These are phyloP conservation scores for Fusarium camptoceras DNA, from an alignment of 2,329 filamentous ascomycete genomes.

Conservation along the genomic window DNA sequence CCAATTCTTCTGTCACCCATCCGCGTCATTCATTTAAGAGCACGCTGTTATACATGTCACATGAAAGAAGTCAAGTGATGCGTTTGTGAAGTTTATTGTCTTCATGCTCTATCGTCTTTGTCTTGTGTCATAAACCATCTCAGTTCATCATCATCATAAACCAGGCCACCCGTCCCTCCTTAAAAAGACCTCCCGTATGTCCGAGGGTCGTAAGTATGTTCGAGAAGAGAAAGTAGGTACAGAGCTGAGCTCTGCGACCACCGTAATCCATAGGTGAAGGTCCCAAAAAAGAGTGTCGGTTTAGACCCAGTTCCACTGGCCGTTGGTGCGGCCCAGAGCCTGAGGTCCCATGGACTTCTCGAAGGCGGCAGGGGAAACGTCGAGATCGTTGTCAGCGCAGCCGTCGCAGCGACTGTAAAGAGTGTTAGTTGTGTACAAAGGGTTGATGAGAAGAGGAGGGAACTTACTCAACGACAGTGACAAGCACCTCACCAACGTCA, in stretches of 20 bases:
- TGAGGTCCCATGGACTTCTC: slow-evolving; percentile 54
- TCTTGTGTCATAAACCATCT: slow-evolving; percentile 10
- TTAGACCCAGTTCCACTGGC: slow-evolving; percentile 11
- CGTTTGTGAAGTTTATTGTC: slow-evolving; percentile 14
- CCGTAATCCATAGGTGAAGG: background rate
- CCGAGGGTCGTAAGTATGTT: slow-evolving; percentile 16
- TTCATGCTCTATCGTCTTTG: background rate
- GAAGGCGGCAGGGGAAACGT: slow-evolving; percentile 62
- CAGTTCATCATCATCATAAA: slow-evolving; percentile 24
- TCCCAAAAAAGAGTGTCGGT: slow-evolving; percentile 8
- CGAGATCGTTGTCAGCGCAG: slow-evolving; percentile 60
- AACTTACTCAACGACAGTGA: slow-evolving; percentile 71
- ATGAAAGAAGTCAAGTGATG: background rate
- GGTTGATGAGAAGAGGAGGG: rapidly evolving
- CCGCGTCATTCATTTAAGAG: background rate
- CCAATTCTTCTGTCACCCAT: background rate
- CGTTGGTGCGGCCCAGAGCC: slow-evolving; percentile 36
- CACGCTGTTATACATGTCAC: background rate
- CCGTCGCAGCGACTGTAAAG: slow-evolving; percentile 62
- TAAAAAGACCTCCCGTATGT: slow-evolving; percentile 25
- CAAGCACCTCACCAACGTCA: slow-evolving; percentile 60
- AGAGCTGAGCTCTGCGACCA: background rate
- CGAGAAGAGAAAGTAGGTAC: slow-evolving; percentile 16
- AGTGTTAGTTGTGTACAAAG: background rate
- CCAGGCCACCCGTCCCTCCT: slow-evolving; percentile 17